Evolutionary conservation across 1,139 yeast genomes (phyloP), one percentile per base, ranked within the genome.

Genomic region (Sugiyamaella sp.): DNA sequence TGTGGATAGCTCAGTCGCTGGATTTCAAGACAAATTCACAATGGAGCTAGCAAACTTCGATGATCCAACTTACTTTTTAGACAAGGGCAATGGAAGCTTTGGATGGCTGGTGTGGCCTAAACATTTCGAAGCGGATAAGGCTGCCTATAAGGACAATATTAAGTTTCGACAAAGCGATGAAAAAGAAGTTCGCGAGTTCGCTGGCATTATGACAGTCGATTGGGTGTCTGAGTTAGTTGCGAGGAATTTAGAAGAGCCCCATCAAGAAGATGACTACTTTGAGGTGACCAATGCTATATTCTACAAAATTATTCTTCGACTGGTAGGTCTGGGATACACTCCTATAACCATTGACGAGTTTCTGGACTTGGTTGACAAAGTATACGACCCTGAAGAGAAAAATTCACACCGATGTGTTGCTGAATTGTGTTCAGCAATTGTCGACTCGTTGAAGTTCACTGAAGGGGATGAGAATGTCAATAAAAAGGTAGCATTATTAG

Each of bases 81-180:
- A 71, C 0, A 58, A 71, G 32, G 53, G 48, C 14, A 53, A 29
- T 27, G 85, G 89, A 1, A 64, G 66, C 1, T 86, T 71, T 60
- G 96, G 97, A 0, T 88, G 95, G 85, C 71, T 88, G 16, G 85
- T 86, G 49, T 89, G 97, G 96, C 89, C 85, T 16, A 71, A 80
- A 9, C 59, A 71, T 0, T 67, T 88, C 71, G 66, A 70, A 29
- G 95, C 80, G 1, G 74, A 80, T 10, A 69, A 72, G 17, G 66
- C 69, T 2, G 64, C 66, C 6, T 51, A 57, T 19, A 45, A 53
- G 1, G 60, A 66, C 6, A 69, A 71, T 1, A 60, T 79, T 27
- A 64, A 70, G 9, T 71, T 81, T 37, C 46, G 33, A 14, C 73
- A 70, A 0, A 54, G 64, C 3, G 86, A 85, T 54, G 54, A 58